These are phyloP conservation scores for Salisapilia sapeloensis DNA, from an alignment of 352 stramenopile species.

Conservation along the genomic window DNA sequence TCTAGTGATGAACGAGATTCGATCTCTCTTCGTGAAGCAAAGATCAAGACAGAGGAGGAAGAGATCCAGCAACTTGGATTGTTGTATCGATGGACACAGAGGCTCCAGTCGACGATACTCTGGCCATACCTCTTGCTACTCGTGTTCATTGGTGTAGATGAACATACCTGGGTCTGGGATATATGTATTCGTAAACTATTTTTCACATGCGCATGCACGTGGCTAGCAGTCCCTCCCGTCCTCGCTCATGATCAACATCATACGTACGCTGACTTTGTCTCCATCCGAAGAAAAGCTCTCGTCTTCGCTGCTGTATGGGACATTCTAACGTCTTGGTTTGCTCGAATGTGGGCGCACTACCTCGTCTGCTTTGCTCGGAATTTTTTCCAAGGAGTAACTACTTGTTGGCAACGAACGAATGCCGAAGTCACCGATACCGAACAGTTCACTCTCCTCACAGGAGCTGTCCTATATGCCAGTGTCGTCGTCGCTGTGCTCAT, in stretches of 20 bases:
- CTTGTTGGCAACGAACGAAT: constrained; percentile 22
- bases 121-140: constrained; percentile 54
- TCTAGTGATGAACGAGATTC: neutral
- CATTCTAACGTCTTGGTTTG: constrained; percentile 34
- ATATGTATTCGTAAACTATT: constrained; percentile 44
- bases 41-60: constrained; percentile 6
- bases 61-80: constrained; percentile 1
- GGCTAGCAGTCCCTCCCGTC: constrained; percentile 37
- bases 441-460: constrained; percentile 29
- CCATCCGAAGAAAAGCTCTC: constrained; percentile 27
- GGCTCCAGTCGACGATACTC: constrained; percentile 3
- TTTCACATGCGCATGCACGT: constrained; percentile 55
- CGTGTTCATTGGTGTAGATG: constrained; percentile 24
- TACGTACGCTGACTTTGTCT: constrained; percentile 31
- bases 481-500: constrained; percentile 45
- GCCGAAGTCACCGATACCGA: constrained; percentile 36
- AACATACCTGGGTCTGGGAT: constrained; percentile 16
- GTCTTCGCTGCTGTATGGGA: constrained; percentile 33
- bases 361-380: constrained; percentile 42
- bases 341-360: constrained; percentile 39
- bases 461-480: constrained; percentile 38
- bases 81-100: neutral
- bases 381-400: too few species aligned
- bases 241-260: too few species aligned
- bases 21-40: constrained; percentile 1